These are phyloP conservation scores for Pelargonium citronellum DNA, from an alignment of 441 rosid species.

Conservation along the genomic window DNA sequence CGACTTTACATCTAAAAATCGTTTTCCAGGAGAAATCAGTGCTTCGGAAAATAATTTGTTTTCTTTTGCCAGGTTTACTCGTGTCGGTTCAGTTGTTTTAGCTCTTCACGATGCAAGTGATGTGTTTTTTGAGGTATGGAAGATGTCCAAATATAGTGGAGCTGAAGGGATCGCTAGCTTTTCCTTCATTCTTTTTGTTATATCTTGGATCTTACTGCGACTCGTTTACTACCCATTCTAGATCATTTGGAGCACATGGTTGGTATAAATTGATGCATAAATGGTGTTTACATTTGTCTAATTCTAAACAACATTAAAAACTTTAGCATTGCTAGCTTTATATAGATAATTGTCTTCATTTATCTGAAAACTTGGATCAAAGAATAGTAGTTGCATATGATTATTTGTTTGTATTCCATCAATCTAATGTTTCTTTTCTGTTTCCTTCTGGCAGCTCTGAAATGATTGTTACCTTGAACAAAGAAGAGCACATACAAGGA, in stretches of 20 bases:
- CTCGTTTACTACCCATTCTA: conserved; percentile 47
- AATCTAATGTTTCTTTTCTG: neutral
- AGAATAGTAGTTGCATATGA: too few species aligned
- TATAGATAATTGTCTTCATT: neutral
- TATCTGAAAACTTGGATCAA: too few species aligned
- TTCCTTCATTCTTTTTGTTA: conserved; percentile 39
- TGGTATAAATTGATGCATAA: conserved; percentile 10
- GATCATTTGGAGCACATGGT: conserved; percentile 62
- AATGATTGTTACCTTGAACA: conserved; percentile 39
- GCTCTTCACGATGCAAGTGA: conserved; percentile 57
- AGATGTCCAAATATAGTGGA: conserved; percentile 60
- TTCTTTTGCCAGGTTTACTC: conserved; percentile 36
- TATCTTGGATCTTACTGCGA: conserved; percentile 45
- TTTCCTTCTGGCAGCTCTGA: conserved; percentile 40
- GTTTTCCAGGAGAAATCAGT: too few species aligned
- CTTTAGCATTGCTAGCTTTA: too few species aligned
- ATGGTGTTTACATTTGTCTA: neutral
- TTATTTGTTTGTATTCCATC: neutral
- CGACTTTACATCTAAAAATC: too few species aligned
- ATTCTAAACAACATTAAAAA: neutral
- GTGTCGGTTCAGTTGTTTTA: conserved; percentile 47
- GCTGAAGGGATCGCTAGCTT: conserved; percentile 38
- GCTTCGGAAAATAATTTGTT: too few species aligned
- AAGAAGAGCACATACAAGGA: conserved; percentile 46
- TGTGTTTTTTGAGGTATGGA: conserved; percentile 52